phyloP scores from a whole-genome alignment of 1,139 yeast species.

The Debaryomyces fabryi region DNA sequence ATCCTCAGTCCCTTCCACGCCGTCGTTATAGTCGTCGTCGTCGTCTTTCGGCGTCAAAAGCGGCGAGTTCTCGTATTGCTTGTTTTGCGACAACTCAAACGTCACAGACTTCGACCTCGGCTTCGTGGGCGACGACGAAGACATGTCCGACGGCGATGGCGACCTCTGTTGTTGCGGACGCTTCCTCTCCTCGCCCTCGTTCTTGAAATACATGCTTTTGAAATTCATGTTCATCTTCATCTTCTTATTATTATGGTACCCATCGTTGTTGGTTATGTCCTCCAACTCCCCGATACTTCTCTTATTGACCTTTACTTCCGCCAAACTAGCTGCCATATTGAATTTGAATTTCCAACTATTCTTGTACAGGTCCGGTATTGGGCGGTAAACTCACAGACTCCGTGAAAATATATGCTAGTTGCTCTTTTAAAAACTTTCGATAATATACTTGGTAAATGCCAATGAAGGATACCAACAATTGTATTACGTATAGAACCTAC shows the following conservation, averaged over 20 bases:
- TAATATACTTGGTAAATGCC: slow-evolving; percentile 10
- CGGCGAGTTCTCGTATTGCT: slow-evolving; percentile 35
- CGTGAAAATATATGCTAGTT: slow-evolving; percentile 1
- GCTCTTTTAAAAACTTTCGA: background rate
- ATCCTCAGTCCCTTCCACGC: slow-evolving; percentile 8
- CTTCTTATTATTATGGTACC: slow-evolving; percentile 14
- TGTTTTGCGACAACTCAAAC: slow-evolving; percentile 27
- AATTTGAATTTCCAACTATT: background rate
- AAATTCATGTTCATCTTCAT: slow-evolving; percentile 12
- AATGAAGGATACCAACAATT: slow-evolving; percentile 11
- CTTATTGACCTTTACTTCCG: slow-evolving; percentile 26
- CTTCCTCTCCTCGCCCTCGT: slow-evolving; percentile 8
- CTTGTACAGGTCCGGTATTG: slow-evolving; percentile 8
- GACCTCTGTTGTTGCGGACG: slow-evolving; percentile 22
- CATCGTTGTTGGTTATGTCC: slow-evolving; percentile 34
- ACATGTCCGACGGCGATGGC: slow-evolving; percentile 29
- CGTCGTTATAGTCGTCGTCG: slow-evolving; percentile 33
- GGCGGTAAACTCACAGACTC: slow-evolving; percentile 5
- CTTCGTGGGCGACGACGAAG: slow-evolving; percentile 20
- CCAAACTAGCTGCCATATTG: slow-evolving; percentile 31
- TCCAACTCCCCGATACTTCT: slow-evolving; percentile 39
- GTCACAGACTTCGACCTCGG: slow-evolving; percentile 26
- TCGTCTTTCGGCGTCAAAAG: slow-evolving; percentile 50
- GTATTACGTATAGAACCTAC: slow-evolving; percentile 5
- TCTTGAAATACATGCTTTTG: slow-evolving; percentile 12